phyloP scores from a whole-genome alignment of 805 yeast genomes.

The Grigorovia transvaalensis region DNA sequence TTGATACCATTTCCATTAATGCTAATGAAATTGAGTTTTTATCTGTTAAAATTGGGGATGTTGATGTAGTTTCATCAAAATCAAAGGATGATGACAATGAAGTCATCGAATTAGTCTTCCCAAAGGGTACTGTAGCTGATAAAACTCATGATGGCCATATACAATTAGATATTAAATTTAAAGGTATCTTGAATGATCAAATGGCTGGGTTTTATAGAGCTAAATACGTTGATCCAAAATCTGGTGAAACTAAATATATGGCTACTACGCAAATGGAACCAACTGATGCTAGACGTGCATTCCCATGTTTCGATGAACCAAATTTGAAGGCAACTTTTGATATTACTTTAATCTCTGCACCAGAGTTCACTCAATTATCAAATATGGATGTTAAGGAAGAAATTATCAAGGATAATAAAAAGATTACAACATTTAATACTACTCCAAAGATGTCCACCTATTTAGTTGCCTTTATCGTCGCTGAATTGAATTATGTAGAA shows the following conservation, averaged over 20 bases:
- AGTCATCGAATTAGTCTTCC: conserved; percentile 50
- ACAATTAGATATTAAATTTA: conserved; percentile 40
- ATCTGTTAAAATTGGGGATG: conserved; percentile 33
- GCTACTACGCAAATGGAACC: conserved; percentile 46
- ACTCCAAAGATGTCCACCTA: conserved; percentile 71
- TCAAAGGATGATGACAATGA: conserved; percentile 43
- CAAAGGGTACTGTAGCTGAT: conserved; percentile 25
- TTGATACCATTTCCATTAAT: conserved; percentile 46
- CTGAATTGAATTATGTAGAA: conserved; percentile 56
- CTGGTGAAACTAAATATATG: conserved; percentile 20
- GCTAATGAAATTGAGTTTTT: conserved; percentile 55
- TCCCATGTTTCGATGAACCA: conserved; percentile 71
- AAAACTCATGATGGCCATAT: conserved; percentile 24
- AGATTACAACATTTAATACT: conserved; percentile 44
- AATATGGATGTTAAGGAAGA: conserved; percentile 50
- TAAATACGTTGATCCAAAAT: conserved; percentile 40
- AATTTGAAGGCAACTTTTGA: conserved; percentile 56
- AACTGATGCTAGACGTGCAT: conserved; percentile 67
- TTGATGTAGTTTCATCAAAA: conserved; percentile 33
- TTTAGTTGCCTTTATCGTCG: conserved; percentile 62
- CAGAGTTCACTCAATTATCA: conserved; percentile 47
- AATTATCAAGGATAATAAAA: conserved; percentile 26
- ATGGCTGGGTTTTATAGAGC: conserved; percentile 72
- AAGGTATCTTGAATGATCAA: conserved; percentile 53
- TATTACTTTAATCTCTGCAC: conserved; percentile 44